Evolutionary conservation across 805 yeast genomes (phyloP).

Genomic region (Maudiozyma turicensis): DNA sequence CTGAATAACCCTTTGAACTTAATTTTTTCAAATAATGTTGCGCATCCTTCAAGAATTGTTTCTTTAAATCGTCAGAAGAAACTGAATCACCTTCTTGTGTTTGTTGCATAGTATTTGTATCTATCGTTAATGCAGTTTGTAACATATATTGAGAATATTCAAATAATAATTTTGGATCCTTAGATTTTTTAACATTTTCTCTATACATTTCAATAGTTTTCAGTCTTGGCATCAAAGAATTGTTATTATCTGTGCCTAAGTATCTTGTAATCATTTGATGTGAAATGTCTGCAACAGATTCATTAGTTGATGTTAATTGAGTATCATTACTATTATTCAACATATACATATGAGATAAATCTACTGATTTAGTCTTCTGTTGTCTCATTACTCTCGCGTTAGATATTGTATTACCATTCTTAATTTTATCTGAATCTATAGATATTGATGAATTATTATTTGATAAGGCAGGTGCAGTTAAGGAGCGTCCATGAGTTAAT

Average conservation of each 20-base stretch:
- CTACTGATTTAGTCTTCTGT: constrained; percentile 29
- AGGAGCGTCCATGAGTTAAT: not conserved
- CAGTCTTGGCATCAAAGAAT: constrained; percentile 57
- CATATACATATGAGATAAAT: constrained; percentile 34
- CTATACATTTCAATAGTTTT: constrained; percentile 82
- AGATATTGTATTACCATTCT: constrained; percentile 7
- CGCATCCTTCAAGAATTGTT: constrained; percentile 69
- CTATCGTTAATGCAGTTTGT: constrained; percentile 68
- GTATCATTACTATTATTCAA: constrained; percentile 26
- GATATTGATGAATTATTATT: not conserved
- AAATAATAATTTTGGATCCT: constrained; percentile 79
- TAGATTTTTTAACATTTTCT: constrained; percentile 71
- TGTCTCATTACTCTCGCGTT: not conserved
- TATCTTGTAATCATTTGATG: constrained; percentile 45
- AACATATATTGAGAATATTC: constrained; percentile 87
- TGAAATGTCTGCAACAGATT: constrained; percentile 39
- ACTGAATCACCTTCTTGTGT: constrained; percentile 3
- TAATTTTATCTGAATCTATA: constrained; percentile 1
- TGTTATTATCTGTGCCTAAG: constrained; percentile 39
- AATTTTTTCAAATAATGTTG: constrained; percentile 56
- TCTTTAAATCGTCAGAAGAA: constrained; percentile 34
- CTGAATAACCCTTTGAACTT: constrained; percentile 71
- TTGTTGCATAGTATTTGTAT: constrained; percentile 11
- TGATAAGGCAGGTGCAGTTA: not conserved
- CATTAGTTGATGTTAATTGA: constrained; percentile 32